Conservation (phyloP, 306 rosid genomes). For the Vigna reflexopilosa region DNA sequence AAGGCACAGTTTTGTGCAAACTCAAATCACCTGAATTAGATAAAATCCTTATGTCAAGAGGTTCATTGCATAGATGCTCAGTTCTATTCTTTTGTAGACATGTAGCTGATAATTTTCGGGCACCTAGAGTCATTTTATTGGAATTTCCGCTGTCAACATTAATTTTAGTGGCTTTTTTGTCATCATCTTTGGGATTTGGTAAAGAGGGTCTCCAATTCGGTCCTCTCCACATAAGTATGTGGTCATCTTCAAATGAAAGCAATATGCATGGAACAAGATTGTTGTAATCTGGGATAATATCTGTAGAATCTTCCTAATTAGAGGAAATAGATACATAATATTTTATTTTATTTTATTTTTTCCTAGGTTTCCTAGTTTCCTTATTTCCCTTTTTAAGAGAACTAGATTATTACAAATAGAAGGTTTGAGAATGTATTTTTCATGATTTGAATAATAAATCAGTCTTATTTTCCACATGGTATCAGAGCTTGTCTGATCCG, state of each 20-base stretch:
- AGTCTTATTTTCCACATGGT: too few relatives aligned
- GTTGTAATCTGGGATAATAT: too few relatives aligned
- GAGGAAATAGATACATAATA: too few relatives aligned
- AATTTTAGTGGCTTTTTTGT: slow-evolving; percentile 44
- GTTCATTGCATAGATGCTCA: slow-evolving; percentile 32
- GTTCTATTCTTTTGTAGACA: slow-evolving; percentile 14
- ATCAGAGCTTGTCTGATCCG: too few relatives aligned
- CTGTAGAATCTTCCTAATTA: too few relatives aligned
- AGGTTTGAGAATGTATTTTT: too few relatives aligned
- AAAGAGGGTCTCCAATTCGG: slow-evolving; percentile 66
- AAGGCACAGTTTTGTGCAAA: slow-evolving; percentile 41
- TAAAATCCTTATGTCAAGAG: slow-evolving; percentile 32
- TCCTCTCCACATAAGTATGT: slow-evolving; percentile 88
- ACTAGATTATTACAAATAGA: too few relatives aligned
- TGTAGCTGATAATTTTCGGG: slow-evolving; percentile 35
- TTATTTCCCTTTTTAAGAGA: too few relatives aligned
- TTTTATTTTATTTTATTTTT: too few relatives aligned
- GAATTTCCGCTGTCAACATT: slow-evolving; percentile 38
- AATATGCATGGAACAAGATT: slow-evolving; percentile 73
- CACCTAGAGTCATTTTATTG: slow-evolving; percentile 40
- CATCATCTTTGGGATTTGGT: slow-evolving; percentile 39
- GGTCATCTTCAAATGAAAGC: slow-evolving; percentile 75
- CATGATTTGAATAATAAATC: too few relatives aligned
- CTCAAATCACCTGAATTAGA: slow-evolving; percentile 33
- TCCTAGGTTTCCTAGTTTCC: too few relatives aligned